Conservation (phyloP, 225 moss, liverwort and hornwort genomes). For the Pseudisothecium myosuroides region DNA sequence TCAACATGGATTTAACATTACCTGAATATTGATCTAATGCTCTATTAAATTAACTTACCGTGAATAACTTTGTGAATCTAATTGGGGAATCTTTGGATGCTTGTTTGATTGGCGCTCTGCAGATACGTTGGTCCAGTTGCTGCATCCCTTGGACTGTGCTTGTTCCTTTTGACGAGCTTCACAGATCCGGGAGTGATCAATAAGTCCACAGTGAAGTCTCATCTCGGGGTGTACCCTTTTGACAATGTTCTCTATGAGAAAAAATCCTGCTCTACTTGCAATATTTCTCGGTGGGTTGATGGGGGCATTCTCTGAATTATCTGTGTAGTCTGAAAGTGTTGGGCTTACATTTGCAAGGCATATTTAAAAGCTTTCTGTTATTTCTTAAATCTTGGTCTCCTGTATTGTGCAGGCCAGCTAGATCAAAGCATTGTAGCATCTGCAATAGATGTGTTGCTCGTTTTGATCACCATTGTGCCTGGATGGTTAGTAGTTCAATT, state of each 20-base stretch:
- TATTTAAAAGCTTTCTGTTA: not conserved
- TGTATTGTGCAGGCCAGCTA: constrained; percentile 61
- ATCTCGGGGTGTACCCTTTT: constrained; percentile 54
- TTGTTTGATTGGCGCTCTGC: not conserved
- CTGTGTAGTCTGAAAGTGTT: not conserved
- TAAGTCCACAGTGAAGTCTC: constrained; percentile 29
- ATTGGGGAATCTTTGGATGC: not conserved
- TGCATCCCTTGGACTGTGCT: constrained; percentile 45
- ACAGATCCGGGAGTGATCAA: constrained; percentile 70
- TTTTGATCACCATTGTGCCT: constrained; percentile 99
- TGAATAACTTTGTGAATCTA: not conserved
- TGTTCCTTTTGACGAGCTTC: constrained; percentile 86
- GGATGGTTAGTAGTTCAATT: constrained; percentile 80
- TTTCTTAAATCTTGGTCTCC: not conserved
- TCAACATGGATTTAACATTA: not conserved
- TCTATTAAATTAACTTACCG: not conserved
- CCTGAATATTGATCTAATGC: not conserved
- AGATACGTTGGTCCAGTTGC: constrained; percentile 71
- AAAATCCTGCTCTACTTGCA: constrained; percentile 74
- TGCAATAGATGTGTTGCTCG: constrained; percentile 92
- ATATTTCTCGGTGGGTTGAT: constrained; percentile 48
- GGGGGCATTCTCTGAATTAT: not conserved
- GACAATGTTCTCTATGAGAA: constrained; percentile 73
- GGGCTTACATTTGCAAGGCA: not conserved
- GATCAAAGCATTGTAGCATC: constrained; percentile 99